Evolutionary conservation across 768 basidiomycete species (phyloP).

Genomic region (Hebeloma cylindrosporum): DNA sequence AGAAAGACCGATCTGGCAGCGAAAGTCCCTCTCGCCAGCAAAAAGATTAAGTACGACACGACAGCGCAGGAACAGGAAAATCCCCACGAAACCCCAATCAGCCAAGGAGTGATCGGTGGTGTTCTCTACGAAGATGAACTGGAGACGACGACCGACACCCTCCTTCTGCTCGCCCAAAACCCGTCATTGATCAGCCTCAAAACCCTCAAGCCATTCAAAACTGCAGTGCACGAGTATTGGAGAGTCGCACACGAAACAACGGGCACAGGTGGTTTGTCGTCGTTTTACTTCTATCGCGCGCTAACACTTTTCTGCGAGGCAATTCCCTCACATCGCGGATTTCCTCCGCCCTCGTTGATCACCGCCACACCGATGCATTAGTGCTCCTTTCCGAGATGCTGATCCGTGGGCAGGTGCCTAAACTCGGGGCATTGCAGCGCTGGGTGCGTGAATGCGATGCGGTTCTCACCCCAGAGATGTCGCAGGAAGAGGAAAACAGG

Average conservation of each 20-base stretch:
- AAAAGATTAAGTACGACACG: conserved; percentile 18
- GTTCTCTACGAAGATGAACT: conserved; percentile 36
- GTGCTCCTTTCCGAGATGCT: conserved; percentile 55
- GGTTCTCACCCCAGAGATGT: conserved; percentile 40
- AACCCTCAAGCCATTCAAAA: conserved; percentile 36
- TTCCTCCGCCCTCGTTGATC: conserved; percentile 42
- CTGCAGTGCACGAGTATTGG: conserved; percentile 40
- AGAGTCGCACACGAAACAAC: conserved; percentile 32
- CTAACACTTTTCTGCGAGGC: too few relatives aligned
- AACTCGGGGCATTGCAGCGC: conserved; percentile 53
- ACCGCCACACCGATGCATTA: conserved; percentile 47
- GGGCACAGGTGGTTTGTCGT: conserved; percentile 33
- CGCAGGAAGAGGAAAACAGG: conserved; percentile 38
- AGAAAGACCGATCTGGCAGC: conserved; percentile 19
- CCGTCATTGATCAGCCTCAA: conserved; percentile 33
- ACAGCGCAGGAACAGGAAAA: not conserved
- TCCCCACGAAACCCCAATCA: not conserved
- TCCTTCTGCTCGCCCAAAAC: conserved; percentile 29
- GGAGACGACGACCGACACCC: conserved; percentile 38
- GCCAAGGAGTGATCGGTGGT: conserved; percentile 28
- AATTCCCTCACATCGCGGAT: conserved; percentile 37
- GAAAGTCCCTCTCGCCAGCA: conserved; percentile 10
- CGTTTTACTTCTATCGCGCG: not conserved
- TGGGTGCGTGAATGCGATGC: conserved; percentile 62
- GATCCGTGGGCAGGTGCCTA: conserved; percentile 44